Base-by-base conservation (phyloP, 2,329 filamentous ascomycete species). In the Talaromyces albobiverticillius region DNA sequence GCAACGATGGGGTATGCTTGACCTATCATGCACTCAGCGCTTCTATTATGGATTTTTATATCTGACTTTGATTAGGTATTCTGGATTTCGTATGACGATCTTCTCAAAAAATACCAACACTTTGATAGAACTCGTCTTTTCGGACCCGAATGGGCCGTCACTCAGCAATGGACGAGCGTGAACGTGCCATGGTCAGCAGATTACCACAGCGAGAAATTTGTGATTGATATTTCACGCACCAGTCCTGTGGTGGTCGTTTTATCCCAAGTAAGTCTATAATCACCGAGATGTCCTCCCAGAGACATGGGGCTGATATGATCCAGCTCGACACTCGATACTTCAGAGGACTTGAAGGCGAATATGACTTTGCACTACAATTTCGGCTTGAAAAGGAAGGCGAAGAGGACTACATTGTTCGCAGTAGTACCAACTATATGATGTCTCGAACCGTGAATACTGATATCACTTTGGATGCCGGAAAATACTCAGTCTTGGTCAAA, bases 381-480 rank as follows among this genome's bases (percentile, higher is more conserved):
- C 76, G 82, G 2, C 67, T 85, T 0, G 79, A 84, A 61, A 81
- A 81, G 57, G 77, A 82, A 64, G 80, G 78, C n/a, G 80, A 83
- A 50, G 75, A 80, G n/a, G 78, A 82, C 36, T 84, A 83, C 59
- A 79, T 82, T 42, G 79, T 82, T 10, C 79, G 80, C 55, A 82
- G 78, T 60, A 79, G 80, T 46, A 77, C 71, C 8, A 79, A 76
- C 31, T 80, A 81, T 56, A 77, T 76, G 68, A 89, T 90, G 82
- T 83, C 78, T 20, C 84, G 90, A 6, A 89, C 87, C 1, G 86
- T 91, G 36, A 91, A 87, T 48, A 85, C 88, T 1, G 90, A 94
- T 67, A 78, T 94, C 8, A 79, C 86, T 32, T 82, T 95, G 23
- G 84, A 89, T 18, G 81, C 86, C 0, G 90, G 90, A 10, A 83